Evolutionary conservation across 495 filamentous ascomycete genomes (phyloP), one percentile per base, ranked within the genome.

Genomic region (Tuber indicum): DNA sequence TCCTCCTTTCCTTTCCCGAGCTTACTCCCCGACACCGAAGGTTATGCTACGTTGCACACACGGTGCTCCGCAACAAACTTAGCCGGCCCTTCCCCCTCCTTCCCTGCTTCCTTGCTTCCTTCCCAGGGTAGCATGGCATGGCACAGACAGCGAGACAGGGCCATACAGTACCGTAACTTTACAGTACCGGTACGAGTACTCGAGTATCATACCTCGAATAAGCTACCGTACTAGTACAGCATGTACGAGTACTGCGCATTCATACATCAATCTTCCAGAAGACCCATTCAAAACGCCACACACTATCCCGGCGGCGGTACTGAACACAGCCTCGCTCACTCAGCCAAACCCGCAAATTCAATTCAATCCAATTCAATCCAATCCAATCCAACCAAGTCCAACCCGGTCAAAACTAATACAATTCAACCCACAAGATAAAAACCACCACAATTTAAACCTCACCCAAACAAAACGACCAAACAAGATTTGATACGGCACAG

Each of bases 21-120:
- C 58, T 62, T 62, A 62, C 58, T n/a, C 10, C 49, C 58, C 49
- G 58, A 32, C 58, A 62, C 58, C 58, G 58, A 62, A 62, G 49
- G 49, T n/a, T n/a, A n/a, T n/a, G n/a, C n/a, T n/a, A n/a, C n/a
- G n/a, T n/a, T 10, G 4, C 2, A 3, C 26, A n/a, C 23, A n/a
- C 19, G 2, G 49, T 26, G 23, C 21, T 23, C 6, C 6, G 58
- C 8, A 32, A 62, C 58, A n/a, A 62, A 62, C 12, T 32, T 62
- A 14, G 23, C 58, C 58, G 26, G 58, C 12, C 26, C 58, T 32
- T 3, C n/a, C n/a, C 26, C 58, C 3, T 32, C 16, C 58, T 32
- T 62, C 58, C n/a, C 8, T n/a, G 42, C 42, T 43, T 43, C 42
- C 42, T 43, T 43, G 42, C 42, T 43, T 45, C 44, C 44, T 17